Evolutionary conservation across 176 grass and related monocot species (phyloP).

Genomic region (Dactylis glomerata): DNA sequence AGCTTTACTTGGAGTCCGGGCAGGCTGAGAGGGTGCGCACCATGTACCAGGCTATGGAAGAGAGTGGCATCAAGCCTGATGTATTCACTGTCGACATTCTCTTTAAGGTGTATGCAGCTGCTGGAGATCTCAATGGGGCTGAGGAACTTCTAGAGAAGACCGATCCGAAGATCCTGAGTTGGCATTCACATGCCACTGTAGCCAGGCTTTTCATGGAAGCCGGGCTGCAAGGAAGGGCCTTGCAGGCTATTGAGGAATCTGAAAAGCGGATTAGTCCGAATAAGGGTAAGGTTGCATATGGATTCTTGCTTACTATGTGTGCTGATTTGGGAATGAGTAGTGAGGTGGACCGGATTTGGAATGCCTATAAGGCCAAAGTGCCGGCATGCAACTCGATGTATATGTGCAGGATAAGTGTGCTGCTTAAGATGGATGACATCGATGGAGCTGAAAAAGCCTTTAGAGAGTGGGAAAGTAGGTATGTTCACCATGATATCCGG

Average conservation of each 20-base stretch:
- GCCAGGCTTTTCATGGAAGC: slow-evolving; percentile 32
- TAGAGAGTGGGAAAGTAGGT: slow-evolving; percentile 43
- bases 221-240: slow-evolving; percentile 36
- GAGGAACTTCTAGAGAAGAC: slow-evolving; percentile 27
- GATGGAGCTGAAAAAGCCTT: slow-evolving; percentile 37
- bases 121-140: slow-evolving; percentile 32
- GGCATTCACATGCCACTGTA: slow-evolving; percentile 30
- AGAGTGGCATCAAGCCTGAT: slow-evolving; percentile 30
- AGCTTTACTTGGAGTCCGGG: slow-evolving; percentile 31
- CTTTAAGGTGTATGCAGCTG: slow-evolving; percentile 14
- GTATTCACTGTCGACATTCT: slow-evolving; percentile 29
- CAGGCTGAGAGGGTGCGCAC: slow-evolving; percentile 37
- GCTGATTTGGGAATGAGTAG: slow-evolving; percentile 39
- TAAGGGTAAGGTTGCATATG: slow-evolving; percentile 25
- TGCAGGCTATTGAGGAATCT: slow-evolving; percentile 28
- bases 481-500: slow-evolving; percentile 30
- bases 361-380: slow-evolving; percentile 28
- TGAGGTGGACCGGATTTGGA: slow-evolving; percentile 43
- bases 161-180: slow-evolving; percentile 15
- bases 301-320: slow-evolving; percentile 38
- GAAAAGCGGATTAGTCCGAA: slow-evolving; percentile 35
- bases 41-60: slow-evolving; percentile 40
- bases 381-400: slow-evolving; percentile 40
- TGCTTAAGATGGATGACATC: slow-evolving; percentile 50
- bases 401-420: slow-evolving; percentile 44